Conservation (phyloP, 768 basidiomycete genomes). For the Podaxis sp. region DNA sequence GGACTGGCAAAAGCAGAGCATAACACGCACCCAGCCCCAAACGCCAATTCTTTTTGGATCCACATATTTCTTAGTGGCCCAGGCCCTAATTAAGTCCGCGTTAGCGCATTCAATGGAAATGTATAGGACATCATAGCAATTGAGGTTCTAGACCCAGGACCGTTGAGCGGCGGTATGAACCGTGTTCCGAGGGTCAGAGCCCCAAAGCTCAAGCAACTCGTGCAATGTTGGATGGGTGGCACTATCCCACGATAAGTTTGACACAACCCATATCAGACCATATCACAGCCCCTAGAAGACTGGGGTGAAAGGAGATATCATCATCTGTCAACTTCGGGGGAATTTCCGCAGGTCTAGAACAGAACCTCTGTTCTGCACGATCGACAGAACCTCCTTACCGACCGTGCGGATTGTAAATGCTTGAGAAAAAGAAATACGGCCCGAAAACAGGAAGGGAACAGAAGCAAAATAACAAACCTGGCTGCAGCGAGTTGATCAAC, state of each 20-base stretch:
- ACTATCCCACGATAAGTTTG: too few relatives aligned
- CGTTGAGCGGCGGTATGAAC: background rate
- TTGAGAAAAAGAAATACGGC: background rate
- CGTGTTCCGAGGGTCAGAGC: background rate
- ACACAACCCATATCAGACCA: too few relatives aligned
- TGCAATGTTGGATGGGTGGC: too few relatives aligned
- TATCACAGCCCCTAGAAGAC: too few relatives aligned
- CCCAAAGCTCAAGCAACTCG: too few relatives aligned
- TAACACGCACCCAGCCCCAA: conserved; percentile 88
- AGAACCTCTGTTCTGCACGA: too few relatives aligned
- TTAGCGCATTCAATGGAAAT: background rate
- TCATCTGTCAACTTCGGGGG: too few relatives aligned
- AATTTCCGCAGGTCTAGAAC: too few relatives aligned
- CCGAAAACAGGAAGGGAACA: conserved; percentile 1
- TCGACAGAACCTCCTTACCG: background rate
- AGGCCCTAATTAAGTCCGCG: conserved; percentile 42
- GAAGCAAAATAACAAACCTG: conserved; percentile 42
- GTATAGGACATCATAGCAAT: background rate
- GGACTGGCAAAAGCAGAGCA: background rate
- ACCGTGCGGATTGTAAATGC: background rate
- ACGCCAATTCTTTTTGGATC: conserved; percentile 88
- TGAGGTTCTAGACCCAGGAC: background rate
- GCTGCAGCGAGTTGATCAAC: conserved; percentile 88
- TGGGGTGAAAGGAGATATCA: too few relatives aligned
- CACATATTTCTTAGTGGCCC: conserved; percentile 85